A percentile compares a stretch with the other conserved stretches of the same genome.
phyloP scores from a whole-genome alignment of 306 rosid genomes.

The Cyclanthera cordifolia region DNA sequence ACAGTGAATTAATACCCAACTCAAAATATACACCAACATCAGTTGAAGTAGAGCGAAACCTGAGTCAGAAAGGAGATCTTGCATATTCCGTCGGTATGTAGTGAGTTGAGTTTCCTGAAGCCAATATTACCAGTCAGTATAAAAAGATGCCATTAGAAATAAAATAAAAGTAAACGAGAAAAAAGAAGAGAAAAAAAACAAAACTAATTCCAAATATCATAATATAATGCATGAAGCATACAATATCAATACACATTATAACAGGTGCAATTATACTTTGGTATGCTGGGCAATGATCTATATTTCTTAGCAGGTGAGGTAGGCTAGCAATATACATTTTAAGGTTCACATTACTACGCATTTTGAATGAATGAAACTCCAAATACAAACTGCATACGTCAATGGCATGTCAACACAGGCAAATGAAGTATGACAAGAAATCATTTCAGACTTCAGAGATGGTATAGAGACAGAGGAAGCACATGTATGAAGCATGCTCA shows the following conservation, averaged over 20 bases:
- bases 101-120: constrained; percentile 80
- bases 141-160: constrained; percentile 12
- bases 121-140: constrained; percentile 21
- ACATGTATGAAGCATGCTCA: not conserved
- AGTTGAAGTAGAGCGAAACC: constrained; percentile 37
- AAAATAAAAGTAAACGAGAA: not conserved
- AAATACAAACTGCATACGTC: not conserved
- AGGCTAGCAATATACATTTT: not conserved
- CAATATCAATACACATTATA: too few species aligned
- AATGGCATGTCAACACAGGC: not conserved
- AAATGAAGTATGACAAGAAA: not conserved
- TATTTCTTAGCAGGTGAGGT: not conserved
- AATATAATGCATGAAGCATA: not conserved
- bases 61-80: constrained; percentile 92
- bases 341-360: not conserved
- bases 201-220: not conserved
- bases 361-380: not conserved
- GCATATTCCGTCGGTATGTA: constrained; percentile 82
- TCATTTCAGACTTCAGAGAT: not conserved
- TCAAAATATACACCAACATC: constrained; percentile 7
- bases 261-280: not conserved
- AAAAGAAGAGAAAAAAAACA: not conserved
- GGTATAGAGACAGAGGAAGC: not conserved
- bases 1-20: constrained; percentile 8
- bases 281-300: not conserved